Conservation (phyloP, 805 yeast species). For the Starmerella sp. region DNA sequence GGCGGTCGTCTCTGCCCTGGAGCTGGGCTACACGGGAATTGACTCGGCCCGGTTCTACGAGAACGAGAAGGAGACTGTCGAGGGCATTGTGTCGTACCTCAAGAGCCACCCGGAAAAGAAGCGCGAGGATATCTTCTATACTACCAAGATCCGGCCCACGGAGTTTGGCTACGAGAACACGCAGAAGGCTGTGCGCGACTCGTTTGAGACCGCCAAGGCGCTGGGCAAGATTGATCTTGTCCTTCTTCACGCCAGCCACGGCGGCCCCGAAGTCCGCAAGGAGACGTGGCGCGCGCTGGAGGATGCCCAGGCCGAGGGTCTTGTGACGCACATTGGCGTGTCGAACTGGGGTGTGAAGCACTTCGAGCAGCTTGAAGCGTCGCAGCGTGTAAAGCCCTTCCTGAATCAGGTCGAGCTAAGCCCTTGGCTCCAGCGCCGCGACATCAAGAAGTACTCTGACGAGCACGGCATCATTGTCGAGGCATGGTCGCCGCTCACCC, state of each 20-base stretch:
- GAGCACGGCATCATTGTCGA: conserved; percentile 48
- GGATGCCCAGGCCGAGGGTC: conserved; percentile 42
- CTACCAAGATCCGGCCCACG: conserved; percentile 62
- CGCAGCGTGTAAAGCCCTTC: conserved; percentile 44
- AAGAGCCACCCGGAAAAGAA: conserved; percentile 32
- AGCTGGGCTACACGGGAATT: conserved; percentile 55
- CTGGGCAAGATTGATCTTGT: conserved; percentile 58
- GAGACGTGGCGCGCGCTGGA: conserved; percentile 47
- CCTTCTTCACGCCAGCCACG: conserved; percentile 46
- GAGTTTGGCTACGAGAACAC: conserved; percentile 48
- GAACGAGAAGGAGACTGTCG: conserved; percentile 47
- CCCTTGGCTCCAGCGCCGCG: conserved; percentile 67
- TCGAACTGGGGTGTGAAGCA: conserved; percentile 53
- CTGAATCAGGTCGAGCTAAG: conserved; percentile 74
- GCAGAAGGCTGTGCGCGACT: conserved; percentile 42
- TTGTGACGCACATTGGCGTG: conserved; percentile 46
- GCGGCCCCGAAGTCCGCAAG: conserved; percentile 28
- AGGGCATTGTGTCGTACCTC: conserved; percentile 11
- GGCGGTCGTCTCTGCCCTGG: conserved; percentile 46
- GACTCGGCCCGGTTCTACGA: conserved; percentile 57
- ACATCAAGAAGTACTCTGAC: conserved; percentile 49
- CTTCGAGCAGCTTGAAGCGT: conserved; percentile 36
- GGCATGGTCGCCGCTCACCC: conserved; percentile 70
- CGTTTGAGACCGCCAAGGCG: conserved; percentile 40
- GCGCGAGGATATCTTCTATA: conserved; percentile 41